A percentile compares a stretch with the other conserved stretches of the same genome.
These are phyloP conservation scores for Cynanchum wilfordii DNA, from an alignment of 257 asterid genomes.

Conservation along the genomic window DNA sequence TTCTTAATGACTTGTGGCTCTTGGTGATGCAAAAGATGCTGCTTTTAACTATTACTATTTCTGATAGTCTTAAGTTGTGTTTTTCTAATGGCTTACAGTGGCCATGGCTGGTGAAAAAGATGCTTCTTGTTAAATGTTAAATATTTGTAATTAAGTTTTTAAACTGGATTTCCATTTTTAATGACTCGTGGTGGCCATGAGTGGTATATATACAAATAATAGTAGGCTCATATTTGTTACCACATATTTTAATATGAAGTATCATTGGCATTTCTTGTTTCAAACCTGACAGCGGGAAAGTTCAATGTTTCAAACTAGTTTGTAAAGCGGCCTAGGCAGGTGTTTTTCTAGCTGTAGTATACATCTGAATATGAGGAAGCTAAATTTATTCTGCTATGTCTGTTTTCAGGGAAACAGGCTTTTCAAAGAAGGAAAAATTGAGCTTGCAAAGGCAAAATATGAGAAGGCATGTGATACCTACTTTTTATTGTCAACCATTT, in stretches of 20 bases:
- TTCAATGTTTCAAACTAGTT: background rate
- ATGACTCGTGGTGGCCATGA: background rate
- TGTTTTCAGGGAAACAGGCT: conserved; percentile 94
- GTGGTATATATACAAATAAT: background rate
- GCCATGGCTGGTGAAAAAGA: background rate
- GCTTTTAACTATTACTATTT: too few relatives aligned
- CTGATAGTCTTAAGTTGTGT: background rate
- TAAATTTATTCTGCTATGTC: conserved; percentile 13
- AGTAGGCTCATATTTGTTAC: background rate
- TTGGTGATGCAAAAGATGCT: background rate
- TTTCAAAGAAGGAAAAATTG: conserved; percentile 90
- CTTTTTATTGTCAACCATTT: conserved; percentile 11
- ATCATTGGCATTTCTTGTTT: background rate
- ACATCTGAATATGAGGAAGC: background rate
- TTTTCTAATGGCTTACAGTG: background rate
- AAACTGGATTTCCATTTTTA: background rate
- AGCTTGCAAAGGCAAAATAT: conserved; percentile 93
- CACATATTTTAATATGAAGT: background rate
- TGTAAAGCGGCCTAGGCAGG: background rate
- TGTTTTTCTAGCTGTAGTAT: background rate
- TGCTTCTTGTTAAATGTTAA: background rate
- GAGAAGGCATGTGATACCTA: conserved; percentile 58
- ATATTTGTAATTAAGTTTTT: background rate
- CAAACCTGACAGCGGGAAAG: background rate
- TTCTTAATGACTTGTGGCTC: background rate